Evolutionary conservation across 768 basidiomycete species (phyloP), one percentile per base, ranked within the genome.

Genomic region (Phallus indusiatus): DNA sequence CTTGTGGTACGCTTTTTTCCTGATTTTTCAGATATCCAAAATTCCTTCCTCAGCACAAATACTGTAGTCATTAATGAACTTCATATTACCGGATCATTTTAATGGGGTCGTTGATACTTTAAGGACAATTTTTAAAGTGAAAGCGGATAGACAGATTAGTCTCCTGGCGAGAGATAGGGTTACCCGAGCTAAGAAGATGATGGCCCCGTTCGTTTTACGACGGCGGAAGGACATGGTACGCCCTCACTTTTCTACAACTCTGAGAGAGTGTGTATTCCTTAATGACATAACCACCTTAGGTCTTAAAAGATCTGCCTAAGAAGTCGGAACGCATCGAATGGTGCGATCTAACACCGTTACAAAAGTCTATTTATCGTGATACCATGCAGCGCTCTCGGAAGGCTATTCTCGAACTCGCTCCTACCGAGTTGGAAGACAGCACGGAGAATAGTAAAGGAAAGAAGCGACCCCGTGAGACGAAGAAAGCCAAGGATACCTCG

Each of bases 201-300:
- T 99, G 89, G 96, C 93, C 7, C 96, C 96, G 0, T 99, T 99
- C 70, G 94, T 98, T 21, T 78, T 99, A 18, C 87, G 96, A n/a
- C 82, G 96, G 60, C 82, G 94, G 65, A 99, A 99, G 73, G 93
- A 94, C 66, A 94, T 96, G 75, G 90, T 83, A 66, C 53, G 42
- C n/a, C 42, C 42, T 28, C 7, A 17, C 22, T 10, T 22, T 9
- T 53, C 54, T 21, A 28, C n/a, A 34, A 7, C n/a, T 35, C 9
- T 37, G 3, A 20, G 2, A 53, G 9, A 34, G 35, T 37, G n/a
- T n/a, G n/a, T n/a, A n/a, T 49, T 22, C 42, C 22, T 34, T 17
- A 6, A 46, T 54, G n/a, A 28, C 52, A 20, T 16, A 12, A 34
- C 28, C 7, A 28, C 48, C 16, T 1, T 62, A 93, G 87, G 95